phyloP scores from a whole-genome alignment of 108 stramenopile genomes.

The Cyclotella cryptica region DNA sequence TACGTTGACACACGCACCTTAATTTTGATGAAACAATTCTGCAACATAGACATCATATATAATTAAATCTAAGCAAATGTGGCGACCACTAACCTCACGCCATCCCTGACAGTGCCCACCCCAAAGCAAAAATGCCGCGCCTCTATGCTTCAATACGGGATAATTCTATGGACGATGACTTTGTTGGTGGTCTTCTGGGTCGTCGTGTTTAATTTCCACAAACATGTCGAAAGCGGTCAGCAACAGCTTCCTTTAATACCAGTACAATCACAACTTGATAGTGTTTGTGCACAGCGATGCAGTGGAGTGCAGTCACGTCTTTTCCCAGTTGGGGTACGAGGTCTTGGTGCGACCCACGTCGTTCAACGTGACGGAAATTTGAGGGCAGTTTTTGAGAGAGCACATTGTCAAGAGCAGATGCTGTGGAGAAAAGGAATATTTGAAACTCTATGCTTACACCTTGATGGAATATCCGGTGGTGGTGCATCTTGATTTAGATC shows the following conservation, averaged over 20 bases:
- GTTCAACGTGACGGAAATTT: slow-evolving; percentile 82
- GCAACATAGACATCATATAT: too few relatives aligned
- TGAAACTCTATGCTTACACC: slow-evolving; percentile 89
- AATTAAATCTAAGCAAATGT: too few relatives aligned
- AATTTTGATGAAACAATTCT: too few relatives aligned
- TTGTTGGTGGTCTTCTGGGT: neutral
- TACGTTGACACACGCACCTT: too few relatives aligned
- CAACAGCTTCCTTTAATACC: neutral
- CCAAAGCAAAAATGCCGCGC: slow-evolving; percentile 15
- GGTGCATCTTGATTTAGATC: slow-evolving; percentile 80
- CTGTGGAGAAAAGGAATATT: slow-evolving; percentile 93
- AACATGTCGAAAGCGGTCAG: neutral
- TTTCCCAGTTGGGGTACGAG: slow-evolving; percentile 67
- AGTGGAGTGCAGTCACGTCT: slow-evolving; percentile 51
- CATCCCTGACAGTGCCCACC: neutral
- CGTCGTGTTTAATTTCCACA: neutral
- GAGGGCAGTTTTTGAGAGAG: slow-evolving; percentile 72
- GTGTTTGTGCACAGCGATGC: slow-evolving; percentile 85
- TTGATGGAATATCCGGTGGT: slow-evolving; percentile 75
- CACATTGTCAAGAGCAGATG: slow-evolving; percentile 88
- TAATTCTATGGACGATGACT: slow-evolving; percentile 5
- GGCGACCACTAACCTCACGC: neutral
- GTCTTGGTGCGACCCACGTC: slow-evolving; percentile 69
- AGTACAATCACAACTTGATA: slow-evolving; percentile 74
- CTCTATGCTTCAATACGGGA: neutral